Percentiles rank a stretch among this genome's conserved stretches.
phyloP scores from a whole-genome alignment of 2,329 filamentous ascomycete genomes.

The Plenodomus biglobosus region DNA sequence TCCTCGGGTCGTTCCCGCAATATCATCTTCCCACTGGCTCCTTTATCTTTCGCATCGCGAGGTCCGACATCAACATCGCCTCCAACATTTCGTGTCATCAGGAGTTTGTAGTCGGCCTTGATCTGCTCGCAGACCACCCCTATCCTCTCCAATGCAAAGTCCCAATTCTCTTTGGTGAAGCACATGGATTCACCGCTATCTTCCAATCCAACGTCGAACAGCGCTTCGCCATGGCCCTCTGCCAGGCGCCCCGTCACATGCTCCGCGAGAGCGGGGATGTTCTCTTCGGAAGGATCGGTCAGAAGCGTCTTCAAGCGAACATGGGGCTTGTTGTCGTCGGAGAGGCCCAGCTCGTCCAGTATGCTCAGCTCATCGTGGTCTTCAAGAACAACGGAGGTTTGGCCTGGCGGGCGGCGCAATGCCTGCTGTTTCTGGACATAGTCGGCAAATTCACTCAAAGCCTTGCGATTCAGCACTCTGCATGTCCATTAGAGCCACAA shows the following conservation, averaged over 20 bases:
- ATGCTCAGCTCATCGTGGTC: conserved; percentile 90
- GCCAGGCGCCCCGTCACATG: conserved; percentile 65
- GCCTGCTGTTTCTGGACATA: conserved; percentile 95
- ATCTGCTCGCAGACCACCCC: conserved; percentile 64
- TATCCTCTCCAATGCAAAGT: conserved; percentile 67
- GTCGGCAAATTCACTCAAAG: conserved; percentile 93
- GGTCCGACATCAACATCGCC: conserved; percentile 71
- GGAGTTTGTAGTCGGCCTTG: conserved; percentile 74
- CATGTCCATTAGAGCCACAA: background rate
- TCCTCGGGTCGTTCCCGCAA: conserved; percentile 72
- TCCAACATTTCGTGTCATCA: conserved; percentile 88
- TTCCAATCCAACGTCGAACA: conserved; percentile 92
- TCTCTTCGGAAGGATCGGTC: conserved; percentile 60
- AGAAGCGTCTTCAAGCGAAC: conserved; percentile 76
- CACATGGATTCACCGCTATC: conserved; percentile 84
- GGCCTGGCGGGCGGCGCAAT: conserved; percentile 54
- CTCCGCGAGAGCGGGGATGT: conserved; percentile 63
- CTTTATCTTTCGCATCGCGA: conserved; percentile 66
- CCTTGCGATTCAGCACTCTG: conserved; percentile 50
- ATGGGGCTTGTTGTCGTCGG: conserved; percentile 65
- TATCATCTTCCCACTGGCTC: conserved; percentile 82
- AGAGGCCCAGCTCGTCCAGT: conserved; percentile 74
- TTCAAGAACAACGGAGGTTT: conserved; percentile 48
- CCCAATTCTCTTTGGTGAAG: conserved; percentile 74
- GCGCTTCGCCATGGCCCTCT: conserved; percentile 83